Percentiles rank a stretch among this genome's conserved stretches.
Conservation (phyloP, 805 yeast species). For the Wickerhamomyces sydowiorum region DNA sequence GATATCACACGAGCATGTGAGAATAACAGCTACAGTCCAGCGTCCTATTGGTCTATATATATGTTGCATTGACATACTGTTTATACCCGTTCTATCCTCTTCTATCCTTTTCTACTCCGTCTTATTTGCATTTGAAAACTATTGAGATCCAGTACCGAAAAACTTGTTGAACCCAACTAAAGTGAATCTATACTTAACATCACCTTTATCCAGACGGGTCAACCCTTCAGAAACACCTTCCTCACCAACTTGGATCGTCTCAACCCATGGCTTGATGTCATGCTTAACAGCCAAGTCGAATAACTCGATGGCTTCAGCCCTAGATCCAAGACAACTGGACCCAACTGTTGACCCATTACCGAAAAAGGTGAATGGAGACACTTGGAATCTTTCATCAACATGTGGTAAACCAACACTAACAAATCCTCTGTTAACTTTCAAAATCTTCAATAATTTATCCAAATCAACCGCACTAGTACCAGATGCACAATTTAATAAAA, state of each 20-base stretch:
- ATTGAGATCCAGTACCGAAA: slow-evolving; percentile 23
- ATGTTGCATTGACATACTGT: background rate
- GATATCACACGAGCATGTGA: too few relatives aligned
- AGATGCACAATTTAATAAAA: slow-evolving; percentile 44
- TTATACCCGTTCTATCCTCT: too few relatives aligned
- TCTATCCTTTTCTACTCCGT: too few relatives aligned
- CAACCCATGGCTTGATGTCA: slow-evolving; percentile 57
- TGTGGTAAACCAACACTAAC: slow-evolving; percentile 67
- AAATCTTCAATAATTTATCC: slow-evolving; percentile 37
- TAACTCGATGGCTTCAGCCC: slow-evolving; percentile 61
- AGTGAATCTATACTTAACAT: slow-evolving; percentile 60
- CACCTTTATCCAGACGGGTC: slow-evolving; percentile 46
- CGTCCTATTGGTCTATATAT: too few relatives aligned
- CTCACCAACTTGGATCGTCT: slow-evolving; percentile 48
- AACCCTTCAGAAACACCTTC: slow-evolving; percentile 50
- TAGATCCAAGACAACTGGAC: slow-evolving; percentile 56
- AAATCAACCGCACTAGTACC: slow-evolving; percentile 41
- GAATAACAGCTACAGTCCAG: too few relatives aligned
- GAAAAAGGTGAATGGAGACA: slow-evolving; percentile 48
- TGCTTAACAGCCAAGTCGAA: slow-evolving; percentile 57
- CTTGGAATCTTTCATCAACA: slow-evolving; percentile 30
- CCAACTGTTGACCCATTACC: slow-evolving; percentile 45
- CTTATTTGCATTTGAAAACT: background rate
- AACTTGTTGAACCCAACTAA: slow-evolving; percentile 45
- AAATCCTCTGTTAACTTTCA: slow-evolving; percentile 55